Percentiles rank a stretch among this genome's conserved stretches.
Conservation (phyloP, 2,329 filamentous ascomycete species). For the Chalaropsis thielavioides region DNA sequence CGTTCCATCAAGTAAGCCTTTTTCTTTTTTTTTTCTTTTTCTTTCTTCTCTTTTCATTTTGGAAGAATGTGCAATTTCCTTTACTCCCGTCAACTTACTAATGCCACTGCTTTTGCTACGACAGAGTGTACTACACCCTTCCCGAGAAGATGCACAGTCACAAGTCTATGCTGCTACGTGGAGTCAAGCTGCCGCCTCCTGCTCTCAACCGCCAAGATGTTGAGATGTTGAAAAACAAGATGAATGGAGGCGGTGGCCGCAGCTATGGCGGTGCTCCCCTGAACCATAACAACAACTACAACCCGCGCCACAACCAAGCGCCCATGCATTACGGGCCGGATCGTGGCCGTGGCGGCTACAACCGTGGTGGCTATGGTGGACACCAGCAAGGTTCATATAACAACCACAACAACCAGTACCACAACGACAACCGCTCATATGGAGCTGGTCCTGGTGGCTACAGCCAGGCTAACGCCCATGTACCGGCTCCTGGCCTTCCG, state of each 20-base stretch:
- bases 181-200: conserved; percentile 57
- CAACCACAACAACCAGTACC: conserved; percentile 19
- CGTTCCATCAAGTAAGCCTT: conserved; percentile 56
- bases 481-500: conserved; percentile 32
- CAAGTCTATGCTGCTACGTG: conserved; percentile 87
- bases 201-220: conserved; percentile 64
- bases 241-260: conserved; percentile 47
- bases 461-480: conserved; percentile 26
- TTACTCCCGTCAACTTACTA: conserved; percentile 21
- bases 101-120: conserved; percentile 17
- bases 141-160: conserved; percentile 58
- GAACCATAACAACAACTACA: conserved; percentile 24
- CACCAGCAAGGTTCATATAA: conserved; percentile 18
- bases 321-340: conserved; percentile 25
- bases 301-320: conserved; percentile 11
- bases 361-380: conserved; percentile 10
- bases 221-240: conserved; percentile 53
- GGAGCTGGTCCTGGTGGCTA: conserved; percentile 20
- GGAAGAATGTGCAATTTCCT: neutral
- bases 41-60: too few species aligned
- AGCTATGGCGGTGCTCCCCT: conserved; percentile 51
- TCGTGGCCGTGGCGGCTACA: conserved; percentile 26
- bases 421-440: conserved; percentile 19
- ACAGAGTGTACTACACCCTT: conserved; percentile 73
- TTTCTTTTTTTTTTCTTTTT: neutral